phyloP scores from a whole-genome alignment of 208 protist species.

The Wallacemonas sp. region DNA sequence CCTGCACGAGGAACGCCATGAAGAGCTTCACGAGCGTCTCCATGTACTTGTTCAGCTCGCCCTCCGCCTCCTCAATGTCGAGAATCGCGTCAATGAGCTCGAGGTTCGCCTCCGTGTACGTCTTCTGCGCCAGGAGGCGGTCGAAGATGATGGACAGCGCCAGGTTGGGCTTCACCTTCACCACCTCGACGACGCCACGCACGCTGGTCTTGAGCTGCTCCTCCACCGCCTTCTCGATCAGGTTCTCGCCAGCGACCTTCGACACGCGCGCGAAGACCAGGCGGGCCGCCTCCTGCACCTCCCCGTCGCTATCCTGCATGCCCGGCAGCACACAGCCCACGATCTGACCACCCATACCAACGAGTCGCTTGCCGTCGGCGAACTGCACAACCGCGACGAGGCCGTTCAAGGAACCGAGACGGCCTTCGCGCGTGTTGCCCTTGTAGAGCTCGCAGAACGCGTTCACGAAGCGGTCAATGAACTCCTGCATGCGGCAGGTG shows the following conservation, averaged over 20 bases:
- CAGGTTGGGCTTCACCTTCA: constrained; percentile 85
- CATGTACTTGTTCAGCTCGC: constrained; percentile 65
- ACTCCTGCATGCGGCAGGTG: constrained; percentile 84
- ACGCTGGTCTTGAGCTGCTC: constrained; percentile 83
- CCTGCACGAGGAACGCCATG: constrained; percentile 67
- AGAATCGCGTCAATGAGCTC: constrained; percentile 82
- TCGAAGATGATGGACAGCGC: constrained; percentile 86
- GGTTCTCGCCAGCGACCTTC: constrained; percentile 60
- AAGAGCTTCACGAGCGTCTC: constrained; percentile 58
- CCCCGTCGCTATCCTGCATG: constrained; percentile 82
- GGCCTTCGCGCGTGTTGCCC: constrained; percentile 47
- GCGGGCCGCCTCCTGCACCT: constrained; percentile 79
- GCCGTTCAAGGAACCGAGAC: constrained; percentile 73
- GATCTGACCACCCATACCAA: constrained; percentile 80
- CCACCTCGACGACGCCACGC: constrained; percentile 89
- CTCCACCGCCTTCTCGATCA: constrained; percentile 87
- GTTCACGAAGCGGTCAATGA: constrained; percentile 82
- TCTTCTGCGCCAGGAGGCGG: constrained; percentile 46
- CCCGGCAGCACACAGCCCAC: constrained; percentile 86
- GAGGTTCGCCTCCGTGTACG: constrained; percentile 61
- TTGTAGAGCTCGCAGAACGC: constrained; percentile 74
- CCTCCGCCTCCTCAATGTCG: constrained; percentile 79
- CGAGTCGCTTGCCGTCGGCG: constrained; percentile 68
- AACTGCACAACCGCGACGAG: constrained; percentile 73
- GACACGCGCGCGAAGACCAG: constrained; percentile 82